Base-by-base conservation (phyloP, 768 basidiomycete species). In the Pleurotus citrinopileatus region DNA sequence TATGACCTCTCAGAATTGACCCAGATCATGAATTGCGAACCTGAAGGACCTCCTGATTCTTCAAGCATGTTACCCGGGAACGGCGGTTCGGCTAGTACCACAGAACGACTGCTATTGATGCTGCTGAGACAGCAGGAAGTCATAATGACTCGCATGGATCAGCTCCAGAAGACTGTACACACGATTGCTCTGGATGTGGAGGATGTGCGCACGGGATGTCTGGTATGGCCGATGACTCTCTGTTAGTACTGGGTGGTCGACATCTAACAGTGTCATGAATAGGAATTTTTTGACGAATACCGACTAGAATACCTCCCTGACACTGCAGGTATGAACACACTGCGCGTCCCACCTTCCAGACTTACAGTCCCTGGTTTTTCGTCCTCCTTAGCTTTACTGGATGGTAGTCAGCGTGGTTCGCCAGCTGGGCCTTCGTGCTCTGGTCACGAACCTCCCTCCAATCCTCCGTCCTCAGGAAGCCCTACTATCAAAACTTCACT, bases 281-380 rank as follows among this genome's bases (percentile, higher is more conserved):
- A 51, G 48, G 23, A 32, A 13, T 51, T 51, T 23, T 51, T 51
- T 37, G 48, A 51, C 15, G 48, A 51, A n/a, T 51, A 51, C 23
- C n/a, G 22, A 29, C 23, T 48, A 23, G 48, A 37, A 37, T 36
- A 44, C 43, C 7, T 5, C 17, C 20, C 8, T 27, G 26, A 27
- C 12, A n/a, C 5, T 6, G 5, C n/a, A 6, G 38, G 38, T 40
- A 40, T 15, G 38, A 20, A 5, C 15, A 8, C 17, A 13, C 7
- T 40, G 6, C 38, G 6, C 7, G n/a, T 13, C n/a, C n/a, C n/a
- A n/a, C n/a, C n/a, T n/a, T n/a, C n/a, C n/a, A n/a, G n/a, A n/a
- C n/a, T n/a, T n/a, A n/a, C n/a, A n/a, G n/a, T n/a, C n/a, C n/a
- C n/a, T n/a, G n/a, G n/a, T n/a, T n/a, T n/a, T n/a, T n/a, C n/a